A percentile compares a stretch with the other conserved stretches of the same genome.
phyloP scores from a whole-genome alignment of 2,329 filamentous ascomycete genomes.

The Paecilomyces sp. region DNA sequence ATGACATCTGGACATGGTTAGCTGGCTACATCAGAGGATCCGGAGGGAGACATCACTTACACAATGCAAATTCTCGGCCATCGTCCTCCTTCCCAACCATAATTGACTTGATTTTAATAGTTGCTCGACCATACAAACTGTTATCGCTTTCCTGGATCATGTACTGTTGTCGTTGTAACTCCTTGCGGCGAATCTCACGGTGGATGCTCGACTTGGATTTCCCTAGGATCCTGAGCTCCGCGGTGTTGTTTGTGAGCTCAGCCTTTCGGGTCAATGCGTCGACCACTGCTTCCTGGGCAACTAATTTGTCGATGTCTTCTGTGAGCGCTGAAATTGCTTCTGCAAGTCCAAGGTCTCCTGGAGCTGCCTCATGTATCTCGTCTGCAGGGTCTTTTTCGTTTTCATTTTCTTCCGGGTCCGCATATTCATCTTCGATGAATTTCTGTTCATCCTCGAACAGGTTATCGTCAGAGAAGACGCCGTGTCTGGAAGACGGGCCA shows the following conservation, averaged over 20 bases:
- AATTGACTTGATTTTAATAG: conserved; percentile 82
- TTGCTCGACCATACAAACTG: conserved; percentile 86
- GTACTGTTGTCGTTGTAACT: conserved; percentile 93
- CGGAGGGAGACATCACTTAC: conserved; percentile 32
- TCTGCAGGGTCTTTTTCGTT: conserved; percentile 61
- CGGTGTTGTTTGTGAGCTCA: conserved; percentile 92
- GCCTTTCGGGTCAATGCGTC: conserved; percentile 90
- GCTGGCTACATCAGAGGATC: conserved; percentile 10
- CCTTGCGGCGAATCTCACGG: conserved; percentile 85
- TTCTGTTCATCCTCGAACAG: conserved; percentile 80
- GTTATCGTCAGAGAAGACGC: conserved; percentile 90
- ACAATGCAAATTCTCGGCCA: conserved; percentile 87
- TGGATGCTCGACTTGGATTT: conserved; percentile 93
- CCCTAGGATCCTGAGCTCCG: conserved; percentile 80
- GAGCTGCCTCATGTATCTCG: conserved; percentile 86
- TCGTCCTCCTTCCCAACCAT: conserved; percentile 89
- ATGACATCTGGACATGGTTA: conserved; percentile 56
- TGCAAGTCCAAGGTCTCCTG: conserved; percentile 84
- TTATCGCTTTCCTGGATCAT: conserved; percentile 97
- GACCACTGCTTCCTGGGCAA: conserved; percentile 81
- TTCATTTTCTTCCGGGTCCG: conserved; percentile 57
- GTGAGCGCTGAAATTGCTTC: conserved; percentile 88
- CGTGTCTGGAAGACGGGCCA: conserved; percentile 76
- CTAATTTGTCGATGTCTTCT: conserved; percentile 81
- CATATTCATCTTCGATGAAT: conserved; percentile 77